phyloP scores from a whole-genome alignment of 1,284 basidiomycete genomes.

The Tilletiaria anomala region DNA sequence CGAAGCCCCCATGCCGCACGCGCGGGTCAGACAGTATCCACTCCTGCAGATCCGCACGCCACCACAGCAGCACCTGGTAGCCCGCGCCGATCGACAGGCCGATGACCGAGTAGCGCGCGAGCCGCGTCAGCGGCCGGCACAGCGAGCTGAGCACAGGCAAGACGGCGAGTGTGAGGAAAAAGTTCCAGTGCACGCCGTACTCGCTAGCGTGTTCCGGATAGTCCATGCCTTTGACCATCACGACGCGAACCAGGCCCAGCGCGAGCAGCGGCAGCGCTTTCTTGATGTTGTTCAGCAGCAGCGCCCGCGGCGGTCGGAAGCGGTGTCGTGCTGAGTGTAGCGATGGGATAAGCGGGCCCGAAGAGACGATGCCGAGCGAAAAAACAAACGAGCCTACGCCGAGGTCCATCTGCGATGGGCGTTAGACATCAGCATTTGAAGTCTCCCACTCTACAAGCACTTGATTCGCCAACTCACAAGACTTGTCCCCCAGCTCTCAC shows the following conservation, averaged over 20 bases:
- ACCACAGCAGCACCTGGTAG: neutral
- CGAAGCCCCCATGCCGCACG: slow-evolving; percentile 47
- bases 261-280: slow-evolving; percentile 57
- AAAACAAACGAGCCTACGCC: slow-evolving; percentile 95
- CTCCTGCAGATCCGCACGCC: no score
- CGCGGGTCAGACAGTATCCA: no score
- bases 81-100: slow-evolving; percentile 43
- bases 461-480: slow-evolving; percentile 6
- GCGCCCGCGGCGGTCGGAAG: slow-evolving; percentile 5
- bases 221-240: slow-evolving; percentile 79
- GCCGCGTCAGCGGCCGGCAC: slow-evolving; percentile 43
- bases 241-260: slow-evolving; percentile 62
- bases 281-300: slow-evolving; percentile 41
- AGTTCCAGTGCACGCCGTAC: slow-evolving; percentile 97
- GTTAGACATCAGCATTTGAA: no score
- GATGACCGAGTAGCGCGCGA: slow-evolving; percentile 51
- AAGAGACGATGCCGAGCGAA: slow-evolving; percentile 76
- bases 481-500: slow-evolving; percentile 84
- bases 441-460: neutral
- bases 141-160: slow-evolving; percentile 62
- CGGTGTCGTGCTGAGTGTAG: neutral
- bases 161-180: slow-evolving; percentile 80
- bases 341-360: slow-evolving; percentile 49
- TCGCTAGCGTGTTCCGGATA: slow-evolving; percentile 94
- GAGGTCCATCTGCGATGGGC: slow-evolving; percentile 63